Percentiles rank a stretch among this genome's conserved stretches.
Conservation (phyloP, 306 rosid genomes). For the Prunus dulcis region DNA sequence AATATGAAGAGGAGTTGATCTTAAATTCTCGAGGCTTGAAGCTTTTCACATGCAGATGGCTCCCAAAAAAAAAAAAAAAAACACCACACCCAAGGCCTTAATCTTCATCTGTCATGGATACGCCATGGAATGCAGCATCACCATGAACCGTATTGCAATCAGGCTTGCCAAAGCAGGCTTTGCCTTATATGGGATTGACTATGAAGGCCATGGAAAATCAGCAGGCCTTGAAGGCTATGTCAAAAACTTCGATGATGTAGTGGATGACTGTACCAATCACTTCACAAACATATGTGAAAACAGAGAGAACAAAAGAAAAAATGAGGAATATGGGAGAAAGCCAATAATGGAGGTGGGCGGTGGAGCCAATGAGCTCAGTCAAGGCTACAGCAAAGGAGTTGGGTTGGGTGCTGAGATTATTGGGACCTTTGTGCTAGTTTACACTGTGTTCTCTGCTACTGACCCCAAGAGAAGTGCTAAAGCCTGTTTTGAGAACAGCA, state of each 20-base stretch:
- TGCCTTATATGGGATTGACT: conserved; percentile 78
- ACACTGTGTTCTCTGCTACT: too few relatives aligned
- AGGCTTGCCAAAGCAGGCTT: conserved; percentile 65
- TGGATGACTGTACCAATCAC: conserved; percentile 48
- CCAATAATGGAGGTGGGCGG: too few relatives aligned
- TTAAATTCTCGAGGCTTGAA: conserved; percentile 53
- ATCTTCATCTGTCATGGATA: conserved; percentile 86
- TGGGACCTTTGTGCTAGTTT: too few relatives aligned
- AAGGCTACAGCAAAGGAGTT: too few relatives aligned
- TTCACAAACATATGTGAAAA: conserved; percentile 54
- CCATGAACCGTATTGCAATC: conserved; percentile 75
- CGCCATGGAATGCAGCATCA: conserved; percentile 93
- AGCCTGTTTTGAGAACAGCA: too few relatives aligned
- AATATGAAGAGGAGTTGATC: conserved; percentile 63
- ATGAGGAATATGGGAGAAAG: too few relatives aligned
- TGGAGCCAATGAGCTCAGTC: too few relatives aligned
- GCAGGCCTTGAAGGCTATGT: conserved; percentile 62
- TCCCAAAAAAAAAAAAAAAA: too few relatives aligned
- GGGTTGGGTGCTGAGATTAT: too few relatives aligned
- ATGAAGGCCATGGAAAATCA: conserved; percentile 97
- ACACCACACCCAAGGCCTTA: conserved; percentile 57
- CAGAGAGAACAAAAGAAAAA: too few relatives aligned
- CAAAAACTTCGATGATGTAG: conserved; percentile 43
- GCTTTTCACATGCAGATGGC: conserved; percentile 67
- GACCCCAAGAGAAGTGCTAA: too few relatives aligned